phyloP scores from a whole-genome alignment of 2,329 filamentous ascomycete genomes.

The Paracoccidioides brasiliensis region DNA sequence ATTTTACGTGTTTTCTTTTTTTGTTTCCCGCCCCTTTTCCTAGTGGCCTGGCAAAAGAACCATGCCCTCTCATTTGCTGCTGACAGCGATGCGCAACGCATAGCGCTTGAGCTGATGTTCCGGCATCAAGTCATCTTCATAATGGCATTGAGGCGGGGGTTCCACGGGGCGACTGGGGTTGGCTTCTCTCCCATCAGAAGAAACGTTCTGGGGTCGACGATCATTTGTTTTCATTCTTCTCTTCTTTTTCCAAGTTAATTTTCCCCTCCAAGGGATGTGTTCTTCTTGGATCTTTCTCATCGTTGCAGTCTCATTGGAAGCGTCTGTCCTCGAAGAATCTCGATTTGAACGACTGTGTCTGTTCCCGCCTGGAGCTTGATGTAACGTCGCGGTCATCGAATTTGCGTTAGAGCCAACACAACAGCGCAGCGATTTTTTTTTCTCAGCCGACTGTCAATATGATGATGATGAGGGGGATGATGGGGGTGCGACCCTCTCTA shows the following conservation, averaged over 20 bases:
- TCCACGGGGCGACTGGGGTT: neutral
- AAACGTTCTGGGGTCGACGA: neutral
- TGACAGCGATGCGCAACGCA: neutral
- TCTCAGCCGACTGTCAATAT: neutral
- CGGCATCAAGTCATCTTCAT: too few species aligned
- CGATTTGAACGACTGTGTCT: neutral
- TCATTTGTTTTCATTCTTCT: neutral
- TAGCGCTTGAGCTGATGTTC: neutral
- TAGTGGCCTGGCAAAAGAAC: neutral
- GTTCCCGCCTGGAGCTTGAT: neutral
- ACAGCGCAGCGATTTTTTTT: neutral
- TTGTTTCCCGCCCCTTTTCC: neutral
- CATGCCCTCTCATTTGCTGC: neutral
- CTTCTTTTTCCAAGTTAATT: neutral
- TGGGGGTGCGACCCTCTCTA: neutral
- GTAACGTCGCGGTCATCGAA: neutral
- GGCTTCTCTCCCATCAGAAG: neutral
- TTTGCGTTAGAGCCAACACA: neutral
- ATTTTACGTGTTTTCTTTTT: too few species aligned
- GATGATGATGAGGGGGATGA: neutral
- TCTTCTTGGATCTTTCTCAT: too few species aligned
- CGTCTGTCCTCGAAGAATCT: neutral
- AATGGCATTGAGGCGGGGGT: too few species aligned
- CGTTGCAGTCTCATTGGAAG: too few species aligned
- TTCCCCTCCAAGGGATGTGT: too few species aligned